These are phyloP conservation scores for Hapsidospora chrysogenum DNA, from an alignment of 495 filamentous ascomycete species.

Conservation along the genomic window DNA sequence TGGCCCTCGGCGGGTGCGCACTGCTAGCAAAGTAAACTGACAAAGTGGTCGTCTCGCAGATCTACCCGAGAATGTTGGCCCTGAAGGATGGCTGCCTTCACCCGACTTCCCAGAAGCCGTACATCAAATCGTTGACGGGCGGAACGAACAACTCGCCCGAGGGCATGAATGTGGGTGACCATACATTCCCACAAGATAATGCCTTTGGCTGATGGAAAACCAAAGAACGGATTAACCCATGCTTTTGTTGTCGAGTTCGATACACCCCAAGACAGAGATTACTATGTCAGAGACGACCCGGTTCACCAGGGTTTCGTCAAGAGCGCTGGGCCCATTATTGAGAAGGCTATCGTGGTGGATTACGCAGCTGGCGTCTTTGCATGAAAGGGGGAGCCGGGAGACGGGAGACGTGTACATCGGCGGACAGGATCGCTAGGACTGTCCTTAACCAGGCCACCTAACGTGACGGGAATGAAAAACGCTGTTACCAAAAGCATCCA, in stretches of 20 bases:
- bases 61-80: too few species aligned
- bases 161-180: constrained; percentile 44
- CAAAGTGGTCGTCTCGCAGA: too few species aligned
- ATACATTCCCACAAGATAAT: too few species aligned
- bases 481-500: too few species aligned
- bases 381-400: too few species aligned
- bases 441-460: too few species aligned
- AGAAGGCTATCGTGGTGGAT: constrained; percentile 26
- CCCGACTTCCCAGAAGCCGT: constrained; percentile 29
- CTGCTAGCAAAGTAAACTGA: too few species aligned
- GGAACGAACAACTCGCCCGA: constrained; percentile 50
- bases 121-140: constrained; percentile 41
- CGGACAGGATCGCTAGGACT: too few species aligned
- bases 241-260: constrained; percentile 47
- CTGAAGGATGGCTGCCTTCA: constrained; percentile 30
- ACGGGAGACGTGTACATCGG: too few species aligned
- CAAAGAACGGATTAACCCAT: constrained; percentile 40
- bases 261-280: constrained; percentile 35
- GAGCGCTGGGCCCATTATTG: constrained; percentile 14
- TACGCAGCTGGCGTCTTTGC: constrained; percentile 22
- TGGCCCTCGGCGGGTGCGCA: too few species aligned
- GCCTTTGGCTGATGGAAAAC: constrained; percentile 1
- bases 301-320: constrained; percentile 29
- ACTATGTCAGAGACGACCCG: constrained; percentile 34
- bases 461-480: too few species aligned